These are phyloP conservation scores for Ceriops zippeliana DNA, from an alignment of 345 rosid genomes.

Conservation along the genomic window DNA sequence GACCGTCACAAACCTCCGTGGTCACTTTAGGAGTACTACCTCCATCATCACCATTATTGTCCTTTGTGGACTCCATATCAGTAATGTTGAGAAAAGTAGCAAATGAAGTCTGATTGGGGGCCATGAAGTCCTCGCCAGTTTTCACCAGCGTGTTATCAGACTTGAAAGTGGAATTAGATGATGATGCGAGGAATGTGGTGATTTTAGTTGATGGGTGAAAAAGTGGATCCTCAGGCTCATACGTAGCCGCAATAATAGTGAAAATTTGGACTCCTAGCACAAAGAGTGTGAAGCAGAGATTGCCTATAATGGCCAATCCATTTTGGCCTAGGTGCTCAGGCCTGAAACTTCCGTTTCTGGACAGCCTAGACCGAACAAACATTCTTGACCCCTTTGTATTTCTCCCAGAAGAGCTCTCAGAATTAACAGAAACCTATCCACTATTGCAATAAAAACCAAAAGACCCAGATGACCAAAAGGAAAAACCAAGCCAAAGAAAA, in stretches of 20 bases:
- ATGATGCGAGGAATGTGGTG: conserved; percentile 69
- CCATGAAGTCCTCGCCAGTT: conserved; percentile 92
- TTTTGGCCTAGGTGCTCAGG: conserved; percentile 73
- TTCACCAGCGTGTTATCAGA: conserved; percentile 63
- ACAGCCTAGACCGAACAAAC: conserved; percentile 49
- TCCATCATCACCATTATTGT: neutral
- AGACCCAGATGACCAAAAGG: conserved; percentile 20
- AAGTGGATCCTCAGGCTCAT: conserved; percentile 84
- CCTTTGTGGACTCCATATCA: conserved; percentile 43
- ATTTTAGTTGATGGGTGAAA: conserved; percentile 80
- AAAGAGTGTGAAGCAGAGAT: conserved; percentile 77
- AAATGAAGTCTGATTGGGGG: conserved; percentile 58
- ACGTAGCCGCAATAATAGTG: conserved; percentile 89
- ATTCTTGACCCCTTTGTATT: conserved; percentile 22
- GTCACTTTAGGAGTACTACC: conserved; percentile 1
- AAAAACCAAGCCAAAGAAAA: neutral
- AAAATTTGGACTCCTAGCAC: conserved; percentile 74
- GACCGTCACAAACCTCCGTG: conserved; percentile 41
- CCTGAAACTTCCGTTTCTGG: conserved; percentile 61
- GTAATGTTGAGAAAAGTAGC: conserved; percentile 54
- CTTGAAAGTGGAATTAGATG: conserved; percentile 67
- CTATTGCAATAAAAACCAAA: conserved; percentile 1
- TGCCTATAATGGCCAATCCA: conserved; percentile 76
- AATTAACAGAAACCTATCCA: conserved; percentile 12
- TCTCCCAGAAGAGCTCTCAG: conserved; percentile 5